phyloP scores from a whole-genome alignment of 2,329 filamentous ascomycete genomes.

The Penicillium sp. region DNA sequence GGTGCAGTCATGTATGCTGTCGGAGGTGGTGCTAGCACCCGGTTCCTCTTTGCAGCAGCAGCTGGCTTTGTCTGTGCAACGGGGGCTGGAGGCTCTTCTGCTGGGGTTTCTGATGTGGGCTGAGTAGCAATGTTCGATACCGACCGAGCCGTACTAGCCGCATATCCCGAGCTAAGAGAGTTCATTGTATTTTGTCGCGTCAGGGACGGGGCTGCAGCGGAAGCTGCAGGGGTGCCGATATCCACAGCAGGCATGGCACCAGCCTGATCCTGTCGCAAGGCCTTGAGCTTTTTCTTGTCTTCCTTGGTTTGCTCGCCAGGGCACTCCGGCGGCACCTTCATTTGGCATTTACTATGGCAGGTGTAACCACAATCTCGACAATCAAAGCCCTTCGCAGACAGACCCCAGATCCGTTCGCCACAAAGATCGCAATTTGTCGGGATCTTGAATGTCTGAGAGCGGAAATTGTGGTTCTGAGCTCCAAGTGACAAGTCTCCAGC shows the following conservation, averaged over 20 bases:
- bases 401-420: conserved; percentile 92
- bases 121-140: conserved; percentile 59
- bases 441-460: conserved; percentile 98
- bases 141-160: conserved; percentile 73
- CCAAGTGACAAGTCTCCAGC: conserved; percentile 92
- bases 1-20: conserved; percentile 71
- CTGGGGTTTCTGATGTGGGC: conserved; percentile 52
- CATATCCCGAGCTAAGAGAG: conserved; percentile 84
- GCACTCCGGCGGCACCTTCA: conserved; percentile 96
- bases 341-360: conserved; percentile 97
- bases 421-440: conserved; percentile 98
- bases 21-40: conserved; percentile 85
- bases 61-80: conserved; percentile 32
- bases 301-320: conserved; percentile 93
- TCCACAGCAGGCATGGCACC: conserved; percentile 52
- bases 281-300: conserved; percentile 90
- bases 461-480: conserved; percentile 95
- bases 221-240: conserved; percentile 32
- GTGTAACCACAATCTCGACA: conserved; percentile 97
- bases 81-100: conserved; percentile 41
- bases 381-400: conserved; percentile 94
- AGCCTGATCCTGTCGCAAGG: conserved; percentile 75
- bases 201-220: conserved; percentile 64
- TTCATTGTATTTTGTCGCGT: conserved; percentile 84
- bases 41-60: conserved; percentile 53